phyloP scores from a whole-genome alignment of 441 rosid genomes.

The Syzygium malaccense region DNA sequence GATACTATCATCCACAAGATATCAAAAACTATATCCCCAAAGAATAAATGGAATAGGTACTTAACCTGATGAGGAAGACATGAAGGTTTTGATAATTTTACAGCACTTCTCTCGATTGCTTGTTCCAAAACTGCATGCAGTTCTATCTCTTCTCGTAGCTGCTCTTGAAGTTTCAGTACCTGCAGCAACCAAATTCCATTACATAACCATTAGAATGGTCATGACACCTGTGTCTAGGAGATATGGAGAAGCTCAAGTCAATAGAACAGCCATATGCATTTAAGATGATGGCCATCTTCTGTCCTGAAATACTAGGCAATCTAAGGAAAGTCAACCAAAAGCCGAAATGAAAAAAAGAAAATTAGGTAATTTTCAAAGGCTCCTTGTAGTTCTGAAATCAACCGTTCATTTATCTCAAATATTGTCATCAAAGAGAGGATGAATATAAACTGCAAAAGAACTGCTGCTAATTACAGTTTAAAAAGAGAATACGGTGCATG shows the following conservation, averaged over 20 bases:
- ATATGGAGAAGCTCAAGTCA: neutral
- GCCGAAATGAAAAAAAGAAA: neutral
- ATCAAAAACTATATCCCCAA: neutral
- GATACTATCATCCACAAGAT: neutral
- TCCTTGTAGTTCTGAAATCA: neutral
- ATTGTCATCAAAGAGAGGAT: neutral
- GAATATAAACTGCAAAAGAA: neutral
- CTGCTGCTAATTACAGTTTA: neutral
- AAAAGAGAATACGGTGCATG: neutral
- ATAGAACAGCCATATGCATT: neutral
- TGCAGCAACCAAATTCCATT: slow-evolving; percentile 22
- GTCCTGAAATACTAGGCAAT: neutral
- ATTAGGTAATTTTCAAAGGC: neutral
- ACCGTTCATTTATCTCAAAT: neutral
- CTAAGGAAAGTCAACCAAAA: neutral
- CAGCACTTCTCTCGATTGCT: slow-evolving; percentile 47
- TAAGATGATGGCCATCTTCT: neutral
- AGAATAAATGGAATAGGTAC: neutral
- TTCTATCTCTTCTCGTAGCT: slow-evolving; percentile 58
- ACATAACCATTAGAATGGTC: neutral
- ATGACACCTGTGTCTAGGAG: neutral
- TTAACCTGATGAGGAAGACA: slow-evolving; percentile 57
- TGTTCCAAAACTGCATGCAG: slow-evolving; percentile 46
- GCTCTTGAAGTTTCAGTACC: slow-evolving; percentile 56
- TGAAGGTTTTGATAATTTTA: slow-evolving; percentile 35